These are phyloP conservation scores for Papilionanthe hybrid DNA, from an alignment of 116 monocot species.

Conservation along the genomic window DNA sequence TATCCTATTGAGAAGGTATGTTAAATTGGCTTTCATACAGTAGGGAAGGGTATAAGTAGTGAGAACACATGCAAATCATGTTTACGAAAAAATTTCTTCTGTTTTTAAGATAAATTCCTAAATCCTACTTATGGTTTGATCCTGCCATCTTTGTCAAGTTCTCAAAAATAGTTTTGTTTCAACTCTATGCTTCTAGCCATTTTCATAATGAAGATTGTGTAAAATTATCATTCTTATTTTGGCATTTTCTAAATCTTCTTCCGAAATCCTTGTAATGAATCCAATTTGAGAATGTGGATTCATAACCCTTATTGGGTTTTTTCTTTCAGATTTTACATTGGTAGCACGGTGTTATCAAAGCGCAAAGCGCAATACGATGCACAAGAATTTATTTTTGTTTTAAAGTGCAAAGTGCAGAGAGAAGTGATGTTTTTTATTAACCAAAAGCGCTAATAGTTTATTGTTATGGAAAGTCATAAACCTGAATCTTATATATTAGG, in stretches of 20 bases:
- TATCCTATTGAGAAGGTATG: conserved; percentile 69
- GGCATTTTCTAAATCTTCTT: background rate
- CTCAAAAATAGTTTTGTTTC: too few relatives aligned
- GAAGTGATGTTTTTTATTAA: too few relatives aligned
- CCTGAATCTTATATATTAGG: too few relatives aligned
- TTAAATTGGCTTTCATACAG: background rate
- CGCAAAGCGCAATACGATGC: too few relatives aligned
- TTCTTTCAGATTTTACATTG: background rate
- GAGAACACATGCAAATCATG: background rate
- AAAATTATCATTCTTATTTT: background rate
- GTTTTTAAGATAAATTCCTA: background rate
- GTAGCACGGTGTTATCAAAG: background rate
- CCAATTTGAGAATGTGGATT: background rate
- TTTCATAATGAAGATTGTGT: background rate
- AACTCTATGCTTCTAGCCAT: too few relatives aligned
- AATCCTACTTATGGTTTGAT: background rate
- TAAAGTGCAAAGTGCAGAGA: too few relatives aligned
- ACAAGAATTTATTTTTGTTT: too few relatives aligned
- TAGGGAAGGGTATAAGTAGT: too few relatives aligned
- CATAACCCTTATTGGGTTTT: background rate
- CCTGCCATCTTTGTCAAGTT: background rate
- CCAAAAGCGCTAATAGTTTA: too few relatives aligned
- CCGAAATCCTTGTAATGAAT: background rate
- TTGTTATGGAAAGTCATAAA: too few relatives aligned
- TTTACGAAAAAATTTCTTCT: too few relatives aligned